A percentile compares a stretch with the other conserved stretches of the same genome.
phyloP scores from a whole-genome alignment of 148 eudicot species.

The Camellia granthamiana region DNA sequence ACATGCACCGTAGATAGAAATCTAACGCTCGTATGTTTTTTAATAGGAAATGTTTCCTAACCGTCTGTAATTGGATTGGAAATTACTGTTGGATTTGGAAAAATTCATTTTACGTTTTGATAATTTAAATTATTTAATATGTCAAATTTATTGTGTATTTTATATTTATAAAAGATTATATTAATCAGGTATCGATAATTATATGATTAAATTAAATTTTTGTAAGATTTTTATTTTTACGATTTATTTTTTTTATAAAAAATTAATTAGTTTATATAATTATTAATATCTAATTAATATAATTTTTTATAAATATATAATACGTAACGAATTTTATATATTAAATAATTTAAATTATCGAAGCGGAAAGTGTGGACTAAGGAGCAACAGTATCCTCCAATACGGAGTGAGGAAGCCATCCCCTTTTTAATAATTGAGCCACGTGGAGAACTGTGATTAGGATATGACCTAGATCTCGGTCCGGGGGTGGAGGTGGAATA shows the following conservation, averaged over 20 bases:
- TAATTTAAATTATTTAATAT: too few relatives aligned
- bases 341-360: too few relatives aligned
- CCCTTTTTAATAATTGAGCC: background rate
- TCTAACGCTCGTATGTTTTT: background rate
- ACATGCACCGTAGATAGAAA: background rate
- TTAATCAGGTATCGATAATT: background rate
- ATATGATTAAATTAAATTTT: background rate
- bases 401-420: too few relatives aligned
- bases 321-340: too few relatives aligned
- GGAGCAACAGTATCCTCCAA: too few relatives aligned
- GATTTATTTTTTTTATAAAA: background rate
- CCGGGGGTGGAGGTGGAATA: background rate
- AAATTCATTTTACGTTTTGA: too few relatives aligned
- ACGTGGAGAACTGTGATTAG: background rate
- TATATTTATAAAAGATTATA: too few relatives aligned
- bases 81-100: fast-evolving
- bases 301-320: too few relatives aligned
- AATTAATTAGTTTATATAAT: background rate
- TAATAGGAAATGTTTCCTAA: background rate
- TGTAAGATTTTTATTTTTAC: background rate
- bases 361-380: too few relatives aligned
- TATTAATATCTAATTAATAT: too few relatives aligned
- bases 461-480: background rate
- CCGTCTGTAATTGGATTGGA: too few relatives aligned
- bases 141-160: too few relatives aligned